Evolutionary conservation across 768 basidiomycete genomes (phyloP), one percentile per base, ranked within the genome.

Genomic region (Mycena galopus): DNA sequence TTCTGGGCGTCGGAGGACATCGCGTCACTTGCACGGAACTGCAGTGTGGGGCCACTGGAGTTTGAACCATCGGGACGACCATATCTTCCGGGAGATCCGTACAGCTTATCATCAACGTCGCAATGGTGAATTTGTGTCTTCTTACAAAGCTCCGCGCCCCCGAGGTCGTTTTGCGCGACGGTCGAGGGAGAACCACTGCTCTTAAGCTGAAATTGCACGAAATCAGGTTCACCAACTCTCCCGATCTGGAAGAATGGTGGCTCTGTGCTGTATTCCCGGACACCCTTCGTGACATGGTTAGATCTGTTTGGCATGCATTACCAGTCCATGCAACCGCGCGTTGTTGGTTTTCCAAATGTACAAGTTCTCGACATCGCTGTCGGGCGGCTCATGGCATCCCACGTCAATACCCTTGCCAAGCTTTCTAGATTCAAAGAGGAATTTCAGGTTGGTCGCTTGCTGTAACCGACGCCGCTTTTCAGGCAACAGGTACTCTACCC

Each of bases 1-100:
- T 64, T 64, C 32, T 64, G 63, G 63, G 63, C 63, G 19, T 64
- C 63, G 17, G 63, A 51, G 32, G 47, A 53, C 8, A 64, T 64
- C 32, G 63, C 32, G 14, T n/a, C 63, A 6, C 32, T 33, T 50
- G 63, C 35, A 50, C 47, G 51, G 6, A 4, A 25, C 2, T 64
- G 47, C 51, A 17, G 12, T n/a, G 47, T 64, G 37, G 25, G 23
- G 17, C 63, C 47, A 33, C 32, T 64, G 25, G 30, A 51, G 11
- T 64, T 64, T 23, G 47, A 51, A 14, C 19, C n/a, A 9, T 2
- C 30, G n/a, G n/a, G 23, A 50, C 42, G 47, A 16, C 10, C 14
- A 19, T 9, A 5, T 37, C 51, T 39, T 39, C 39, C 29, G 51
- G 63, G 19, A 16, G 63, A 64, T 29, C 63, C 63, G 6, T 64